phyloP scores from a whole-genome alignment of 2,329 filamentous ascomycete species.

The Colletotrichum sublineola region DNA sequence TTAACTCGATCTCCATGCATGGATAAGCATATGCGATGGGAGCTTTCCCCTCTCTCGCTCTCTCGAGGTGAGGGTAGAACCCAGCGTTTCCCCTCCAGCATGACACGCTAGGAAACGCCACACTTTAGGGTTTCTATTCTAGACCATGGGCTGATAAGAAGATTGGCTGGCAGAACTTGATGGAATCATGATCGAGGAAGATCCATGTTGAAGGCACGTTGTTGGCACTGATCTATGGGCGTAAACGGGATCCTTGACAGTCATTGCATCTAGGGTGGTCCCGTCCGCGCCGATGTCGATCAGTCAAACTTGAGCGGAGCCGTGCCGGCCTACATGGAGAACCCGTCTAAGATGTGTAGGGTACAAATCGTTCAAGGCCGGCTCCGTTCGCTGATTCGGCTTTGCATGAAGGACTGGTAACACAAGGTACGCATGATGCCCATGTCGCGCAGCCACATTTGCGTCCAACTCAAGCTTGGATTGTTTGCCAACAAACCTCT shows the following conservation, averaged over 20 bases:
- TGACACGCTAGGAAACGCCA: constrained; percentile 19
- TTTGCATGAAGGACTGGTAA: constrained; percentile 25
- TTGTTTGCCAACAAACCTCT: neutral
- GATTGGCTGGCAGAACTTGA: constrained; percentile 1
- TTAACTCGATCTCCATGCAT: constrained; percentile 35
- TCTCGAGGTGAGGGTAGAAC: constrained; percentile 12
- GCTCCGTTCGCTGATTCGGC: neutral
- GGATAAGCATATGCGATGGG: constrained; percentile 27
- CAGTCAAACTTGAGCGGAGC: constrained; percentile 22
- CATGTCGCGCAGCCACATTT: constrained; percentile 34
- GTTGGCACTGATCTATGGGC: constrained; percentile 21
- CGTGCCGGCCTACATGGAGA: constrained; percentile 7
- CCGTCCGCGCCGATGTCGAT: constrained; percentile 26
- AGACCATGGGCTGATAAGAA: neutral
- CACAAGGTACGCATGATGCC: constrained; percentile 1
- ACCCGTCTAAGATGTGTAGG: neutral
- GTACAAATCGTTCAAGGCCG: neutral
- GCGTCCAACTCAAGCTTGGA: constrained; percentile 29
- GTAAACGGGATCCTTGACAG: constrained; percentile 5
- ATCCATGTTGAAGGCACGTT: constrained; percentile 13
- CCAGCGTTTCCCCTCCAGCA: constrained; percentile 15
- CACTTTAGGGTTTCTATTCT: constrained; percentile 5
- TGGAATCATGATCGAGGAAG: constrained; percentile 1
- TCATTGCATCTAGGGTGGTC: constrained; percentile 29
- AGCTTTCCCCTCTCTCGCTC: neutral